These are phyloP conservation scores for Lactarius hengduanensis DNA, from an alignment of 768 basidiomycete genomes.

Conservation along the genomic window DNA sequence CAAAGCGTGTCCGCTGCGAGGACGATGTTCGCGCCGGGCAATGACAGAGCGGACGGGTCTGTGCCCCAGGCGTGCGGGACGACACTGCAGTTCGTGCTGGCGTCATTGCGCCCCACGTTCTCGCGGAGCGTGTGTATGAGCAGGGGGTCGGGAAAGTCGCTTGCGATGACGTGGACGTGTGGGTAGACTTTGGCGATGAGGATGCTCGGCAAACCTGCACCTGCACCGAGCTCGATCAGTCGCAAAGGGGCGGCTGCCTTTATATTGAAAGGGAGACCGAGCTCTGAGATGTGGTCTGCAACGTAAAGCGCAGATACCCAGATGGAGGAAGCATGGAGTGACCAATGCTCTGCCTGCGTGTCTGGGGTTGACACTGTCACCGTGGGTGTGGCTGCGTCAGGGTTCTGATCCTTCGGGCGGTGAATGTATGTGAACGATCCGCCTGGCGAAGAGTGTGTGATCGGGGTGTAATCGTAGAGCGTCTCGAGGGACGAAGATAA, in stretches of 20 bases:
- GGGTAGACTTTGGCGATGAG: slow-evolving; percentile 52
- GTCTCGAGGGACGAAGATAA: slow-evolving; percentile 60
- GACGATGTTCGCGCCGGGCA: slow-evolving; percentile 47
- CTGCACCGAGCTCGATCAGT: slow-evolving; percentile 74
- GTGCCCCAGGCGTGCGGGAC: slow-evolving; percentile 67
- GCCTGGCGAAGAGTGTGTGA: slow-evolving; percentile 58
- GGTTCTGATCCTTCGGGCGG: not conserved
- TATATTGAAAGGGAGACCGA: slow-evolving; percentile 37
- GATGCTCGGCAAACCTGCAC: slow-evolving; percentile 73
- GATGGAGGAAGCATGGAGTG: slow-evolving; percentile 72
- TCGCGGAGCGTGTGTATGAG: slow-evolving; percentile 56
- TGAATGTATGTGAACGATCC: slow-evolving; percentile 49
- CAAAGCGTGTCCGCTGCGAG: slow-evolving; percentile 77
- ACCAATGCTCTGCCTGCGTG: slow-evolving; percentile 67
- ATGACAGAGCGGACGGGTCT: slow-evolving; percentile 39
- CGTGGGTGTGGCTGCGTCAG: slow-evolving; percentile 15
- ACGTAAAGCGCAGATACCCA: slow-evolving; percentile 70
- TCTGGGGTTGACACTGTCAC: slow-evolving; percentile 61
- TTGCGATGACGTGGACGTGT: slow-evolving; percentile 46
- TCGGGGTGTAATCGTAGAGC: slow-evolving; percentile 61
- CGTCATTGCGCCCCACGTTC: slow-evolving; percentile 56
- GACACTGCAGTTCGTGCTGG: slow-evolving; percentile 47
- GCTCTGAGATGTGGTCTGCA: slow-evolving; percentile 57
- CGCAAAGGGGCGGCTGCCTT: slow-evolving; percentile 25
- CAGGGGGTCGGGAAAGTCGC: slow-evolving; percentile 69